Conservation (phyloP, 352 stramenopile genomes). For the Lagenidium sp. region DNA sequence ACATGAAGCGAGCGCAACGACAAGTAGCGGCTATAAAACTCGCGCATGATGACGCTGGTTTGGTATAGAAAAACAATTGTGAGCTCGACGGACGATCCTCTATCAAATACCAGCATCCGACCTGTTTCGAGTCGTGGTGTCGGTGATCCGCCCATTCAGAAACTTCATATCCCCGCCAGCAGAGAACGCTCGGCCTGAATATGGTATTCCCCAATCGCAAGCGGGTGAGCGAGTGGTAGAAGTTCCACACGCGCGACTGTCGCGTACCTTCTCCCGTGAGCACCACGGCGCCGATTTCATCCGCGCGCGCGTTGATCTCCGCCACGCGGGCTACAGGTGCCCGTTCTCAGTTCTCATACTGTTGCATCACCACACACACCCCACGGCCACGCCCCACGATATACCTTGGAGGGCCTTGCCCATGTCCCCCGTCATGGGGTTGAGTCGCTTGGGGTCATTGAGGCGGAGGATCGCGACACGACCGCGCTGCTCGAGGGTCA, state of each 20-base stretch:
- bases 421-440: slow-evolving; percentile 83
- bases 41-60: slow-evolving; percentile 60
- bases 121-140: slow-evolving; percentile 75
- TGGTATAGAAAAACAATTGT: neutral
- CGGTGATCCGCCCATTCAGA: slow-evolving; percentile 38
- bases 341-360: too few relatives aligned
- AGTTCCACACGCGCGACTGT: too few relatives aligned
- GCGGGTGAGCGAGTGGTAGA: neutral
- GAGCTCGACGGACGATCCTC: too few relatives aligned
- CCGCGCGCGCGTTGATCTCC: slow-evolving; percentile 33
- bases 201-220: too few relatives aligned
- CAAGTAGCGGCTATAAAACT: slow-evolving; percentile 82
- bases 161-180: slow-evolving; percentile 83
- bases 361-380: neutral
- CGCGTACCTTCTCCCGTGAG: slow-evolving; percentile 64
- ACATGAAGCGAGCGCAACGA: slow-evolving; percentile 68
- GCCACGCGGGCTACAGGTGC: slow-evolving; percentile 26
- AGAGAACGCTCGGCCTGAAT: slow-evolving; percentile 61
- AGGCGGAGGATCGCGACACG: slow-evolving; percentile 44
- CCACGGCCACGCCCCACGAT: neutral
- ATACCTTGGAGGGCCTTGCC: slow-evolving; percentile 47
- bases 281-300: slow-evolving; percentile 63
- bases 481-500: slow-evolving; percentile 41
- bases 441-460: slow-evolving; percentile 76
- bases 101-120: slow-evolving; percentile 9